phyloP scores from a whole-genome alignment of 352 stramenopile genomes.

The Pythium folliculosum region DNA sequence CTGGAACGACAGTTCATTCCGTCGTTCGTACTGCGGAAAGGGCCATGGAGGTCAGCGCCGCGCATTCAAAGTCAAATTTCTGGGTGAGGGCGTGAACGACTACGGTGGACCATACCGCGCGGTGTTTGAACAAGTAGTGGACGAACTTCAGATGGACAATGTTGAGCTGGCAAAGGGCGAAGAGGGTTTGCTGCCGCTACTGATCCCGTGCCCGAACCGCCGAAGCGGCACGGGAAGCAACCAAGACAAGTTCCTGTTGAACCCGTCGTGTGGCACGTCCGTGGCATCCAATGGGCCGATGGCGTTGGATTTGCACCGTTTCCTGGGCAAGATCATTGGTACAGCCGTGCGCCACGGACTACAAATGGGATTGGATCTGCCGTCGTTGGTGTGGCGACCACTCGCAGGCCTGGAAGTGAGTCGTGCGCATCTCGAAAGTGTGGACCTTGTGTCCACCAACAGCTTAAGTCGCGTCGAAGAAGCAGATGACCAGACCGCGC shows the following conservation, averaged over 20 bases:
- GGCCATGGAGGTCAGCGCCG: conserved; percentile 96
- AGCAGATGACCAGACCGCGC: conserved; percentile 34
- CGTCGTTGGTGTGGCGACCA: conserved; percentile 85
- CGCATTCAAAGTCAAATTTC: conserved; percentile 99
- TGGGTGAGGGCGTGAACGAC: conserved; percentile 98
- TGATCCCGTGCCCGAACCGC: conserved; percentile 90
- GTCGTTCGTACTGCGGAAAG: conserved; percentile 96
- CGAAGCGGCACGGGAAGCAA: conserved; percentile 85
- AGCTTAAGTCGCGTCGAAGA: conserved; percentile 70
- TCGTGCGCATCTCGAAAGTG: conserved; percentile 73
- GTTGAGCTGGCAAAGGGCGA: conserved; percentile 85
- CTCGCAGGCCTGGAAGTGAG: conserved; percentile 79
- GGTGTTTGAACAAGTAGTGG: conserved; percentile 96
- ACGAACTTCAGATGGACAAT: conserved; percentile 93
- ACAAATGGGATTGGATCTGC: conserved; percentile 92
- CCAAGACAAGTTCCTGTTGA: conserved; percentile 92
- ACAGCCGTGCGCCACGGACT: conserved; percentile 95
- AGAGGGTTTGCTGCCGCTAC: conserved; percentile 81
- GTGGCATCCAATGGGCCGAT: conserved; percentile 86
- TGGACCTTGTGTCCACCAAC: conserved; percentile 76
- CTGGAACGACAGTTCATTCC: conserved; percentile 94
- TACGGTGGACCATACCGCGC: conserved; percentile 98
- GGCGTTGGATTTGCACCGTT: conserved; percentile 92
- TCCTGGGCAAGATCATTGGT: conserved; percentile 96
- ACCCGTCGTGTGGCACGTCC: conserved; percentile 79